Evolutionary conservation across 768 basidiomycete species (phyloP).

Genomic region (Xanthoconium stramineum): DNA sequence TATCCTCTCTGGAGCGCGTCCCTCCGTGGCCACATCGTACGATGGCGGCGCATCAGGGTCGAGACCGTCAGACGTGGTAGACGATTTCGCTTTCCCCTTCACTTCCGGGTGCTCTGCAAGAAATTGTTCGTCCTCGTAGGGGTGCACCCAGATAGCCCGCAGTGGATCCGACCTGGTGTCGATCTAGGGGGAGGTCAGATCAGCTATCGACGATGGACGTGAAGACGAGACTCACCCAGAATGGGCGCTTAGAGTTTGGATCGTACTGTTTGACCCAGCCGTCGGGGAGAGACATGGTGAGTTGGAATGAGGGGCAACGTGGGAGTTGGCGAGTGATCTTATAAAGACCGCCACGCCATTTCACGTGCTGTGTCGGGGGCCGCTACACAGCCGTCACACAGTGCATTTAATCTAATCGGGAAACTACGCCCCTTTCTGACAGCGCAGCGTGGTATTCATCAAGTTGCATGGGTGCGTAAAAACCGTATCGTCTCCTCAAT

Average conservation of each 20-base stretch:
- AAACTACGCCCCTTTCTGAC: neutral
- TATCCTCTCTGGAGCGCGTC: slow-evolving; percentile 26
- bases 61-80: neutral
- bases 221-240: slow-evolving; percentile 40
- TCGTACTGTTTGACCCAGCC: slow-evolving; percentile 59
- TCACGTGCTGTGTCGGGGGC: slow-evolving; percentile 19
- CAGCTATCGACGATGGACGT: neutral
- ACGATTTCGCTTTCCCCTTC: slow-evolving; percentile 33
- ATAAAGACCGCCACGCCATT: neutral
- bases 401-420: neutral
- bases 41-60: slow-evolving; percentile 23
- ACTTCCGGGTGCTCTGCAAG: slow-evolving; percentile 52
- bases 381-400: slow-evolving; percentile 3
- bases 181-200: slow-evolving; percentile 38
- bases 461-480: slow-evolving; percentile 27
- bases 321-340: neutral
- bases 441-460: slow-evolving; percentile 5
- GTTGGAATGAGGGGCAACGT: neutral
- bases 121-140: slow-evolving; percentile 65
- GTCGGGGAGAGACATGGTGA: slow-evolving; percentile 41
- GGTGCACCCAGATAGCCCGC: slow-evolving; percentile 70
- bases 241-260: slow-evolving; percentile 37
- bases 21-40: slow-evolving; percentile 25
- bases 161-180: slow-evolving; percentile 62
- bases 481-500: slow-evolving; percentile 48